Percentiles rank a stretch among this genome's conserved stretches.
Conservation (phyloP, 805 yeast genomes). For the Millerozyma miso region DNA sequence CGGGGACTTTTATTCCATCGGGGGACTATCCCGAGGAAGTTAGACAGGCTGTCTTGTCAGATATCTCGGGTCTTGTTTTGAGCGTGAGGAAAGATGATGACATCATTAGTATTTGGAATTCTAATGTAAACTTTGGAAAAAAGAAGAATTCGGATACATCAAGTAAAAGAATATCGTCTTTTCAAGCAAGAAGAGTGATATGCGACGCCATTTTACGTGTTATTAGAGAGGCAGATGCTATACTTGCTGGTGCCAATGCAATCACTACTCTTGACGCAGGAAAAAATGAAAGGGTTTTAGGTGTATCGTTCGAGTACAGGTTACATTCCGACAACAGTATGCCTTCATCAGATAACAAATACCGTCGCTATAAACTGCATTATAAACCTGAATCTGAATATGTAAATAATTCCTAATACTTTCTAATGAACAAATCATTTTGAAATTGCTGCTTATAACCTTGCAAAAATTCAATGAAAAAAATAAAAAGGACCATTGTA, state of each 20-base stretch:
- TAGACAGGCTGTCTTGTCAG: slow-evolving; percentile 39
- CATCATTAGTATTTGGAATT: slow-evolving; percentile 60
- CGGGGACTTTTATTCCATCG: slow-evolving; percentile 47
- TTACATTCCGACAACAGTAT: slow-evolving; percentile 37
- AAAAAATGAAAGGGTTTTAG: slow-evolving; percentile 39
- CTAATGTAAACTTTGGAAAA: slow-evolving; percentile 36
- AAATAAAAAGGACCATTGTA: too few relatives aligned
- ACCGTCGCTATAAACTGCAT: slow-evolving; percentile 1
- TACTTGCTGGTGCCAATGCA: slow-evolving; percentile 33
- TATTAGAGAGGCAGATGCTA: slow-evolving; percentile 45
- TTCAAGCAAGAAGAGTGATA: slow-evolving; percentile 42
- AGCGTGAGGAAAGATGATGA: slow-evolving; percentile 59
- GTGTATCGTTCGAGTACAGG: slow-evolving; percentile 45
- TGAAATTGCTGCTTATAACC: neutral
- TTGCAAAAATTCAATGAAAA: too few relatives aligned
- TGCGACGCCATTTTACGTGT: slow-evolving; percentile 44
- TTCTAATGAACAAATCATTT: neutral
- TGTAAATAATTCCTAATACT: neutral
- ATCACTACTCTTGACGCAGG: slow-evolving; percentile 30
- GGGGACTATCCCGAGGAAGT: slow-evolving; percentile 25
- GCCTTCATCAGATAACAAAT: slow-evolving; percentile 6
- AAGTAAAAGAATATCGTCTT: slow-evolving; percentile 32
- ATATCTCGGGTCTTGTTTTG: slow-evolving; percentile 57
- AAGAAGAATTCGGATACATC: slow-evolving; percentile 17
- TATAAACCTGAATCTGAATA: neutral